These are phyloP conservation scores for sorghum (Sorghum bicolor) DNA, from an alignment of 176 grass and related monocot species.

Conservation along the genomic window Sorghum_bicolor_NCBIv3 NC_012870.2:58582501-58583000, in stretches of 20 bases:
- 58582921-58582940: not conserved
- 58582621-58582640: slow-evolving; percentile 9
- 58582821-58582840: not conserved
- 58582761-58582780: not conserved
- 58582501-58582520: slow-evolving; percentile 4
- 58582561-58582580: not conserved
- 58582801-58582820: not conserved
- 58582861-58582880: slow-evolving; percentile 9
- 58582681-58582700: not conserved
- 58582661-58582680: not conserved
- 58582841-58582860: slow-evolving; percentile 20
- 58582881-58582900: slow-evolving; percentile 9
- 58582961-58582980: slow-evolving; percentile 32
- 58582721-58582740: slow-evolving; percentile 8
- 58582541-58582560: not conserved
- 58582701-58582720: not conserved
- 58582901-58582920: slow-evolving; percentile 12
- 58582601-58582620: too few relatives aligned
- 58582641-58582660: not conserved
- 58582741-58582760: not conserved
- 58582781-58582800: not conserved
- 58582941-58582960: not conserved
- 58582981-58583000: slow-evolving; percentile 11
- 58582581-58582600: too few relatives aligned
- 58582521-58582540: slow-evolving; percentile 16